Conservation (phyloP, 331 rosid genomes). For the Saraca asoca region DNA sequence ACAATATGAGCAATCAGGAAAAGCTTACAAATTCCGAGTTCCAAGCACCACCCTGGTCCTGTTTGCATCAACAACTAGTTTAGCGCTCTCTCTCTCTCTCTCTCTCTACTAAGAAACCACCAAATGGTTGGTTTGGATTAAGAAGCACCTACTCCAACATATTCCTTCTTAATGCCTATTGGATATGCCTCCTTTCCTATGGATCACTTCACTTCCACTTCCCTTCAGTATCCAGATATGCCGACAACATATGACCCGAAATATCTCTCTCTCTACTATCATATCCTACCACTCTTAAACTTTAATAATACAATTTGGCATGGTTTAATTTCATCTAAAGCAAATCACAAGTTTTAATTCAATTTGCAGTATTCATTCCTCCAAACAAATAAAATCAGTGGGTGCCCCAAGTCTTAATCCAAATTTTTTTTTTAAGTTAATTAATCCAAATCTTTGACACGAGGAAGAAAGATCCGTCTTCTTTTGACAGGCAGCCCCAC, state of each 20-base stretch:
- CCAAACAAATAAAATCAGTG: too few relatives aligned
- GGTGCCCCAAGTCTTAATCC: too few relatives aligned
- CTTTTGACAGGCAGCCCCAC: background rate
- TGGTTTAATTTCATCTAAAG: too few relatives aligned
- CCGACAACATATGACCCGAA: conserved; percentile 6
- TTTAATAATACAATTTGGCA: too few relatives aligned
- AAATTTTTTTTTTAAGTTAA: too few relatives aligned
- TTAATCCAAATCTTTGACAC: too few relatives aligned
- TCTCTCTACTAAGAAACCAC: conserved; percentile 18
- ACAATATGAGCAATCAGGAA: too few relatives aligned
- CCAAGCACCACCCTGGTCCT: background rate
- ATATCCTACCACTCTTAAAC: too few relatives aligned
- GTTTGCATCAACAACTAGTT: conserved; percentile 1
- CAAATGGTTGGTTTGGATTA: conserved; percentile 51
- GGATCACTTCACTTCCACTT: conserved; percentile 17
- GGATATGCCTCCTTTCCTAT: conserved; percentile 5
- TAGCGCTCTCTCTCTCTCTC: background rate
- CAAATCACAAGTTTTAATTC: too few relatives aligned
- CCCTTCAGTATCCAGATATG: background rate
- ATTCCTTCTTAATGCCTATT: background rate
- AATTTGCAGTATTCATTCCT: too few relatives aligned
- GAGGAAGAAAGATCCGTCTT: too few relatives aligned
- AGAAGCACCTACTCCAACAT: conserved; percentile 48
- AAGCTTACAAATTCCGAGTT: background rate
- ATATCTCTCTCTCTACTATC: background rate